phyloP scores from a whole-genome alignment of 257 asterid genomes.

The Penstemon barbatus region DNA sequence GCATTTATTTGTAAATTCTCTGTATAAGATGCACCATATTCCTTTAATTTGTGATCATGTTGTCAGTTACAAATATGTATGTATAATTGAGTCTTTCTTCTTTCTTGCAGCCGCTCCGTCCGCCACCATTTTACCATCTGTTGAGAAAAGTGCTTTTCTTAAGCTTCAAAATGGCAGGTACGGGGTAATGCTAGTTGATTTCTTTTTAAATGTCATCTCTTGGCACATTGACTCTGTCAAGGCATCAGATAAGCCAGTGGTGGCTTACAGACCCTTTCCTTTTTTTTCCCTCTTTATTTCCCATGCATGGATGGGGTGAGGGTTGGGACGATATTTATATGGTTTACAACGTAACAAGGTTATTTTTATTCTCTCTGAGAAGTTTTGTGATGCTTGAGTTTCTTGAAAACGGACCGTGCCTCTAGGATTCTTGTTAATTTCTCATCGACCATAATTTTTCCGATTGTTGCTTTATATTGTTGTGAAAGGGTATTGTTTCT shows the following conservation, averaged over 20 bases:
- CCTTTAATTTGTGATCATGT: slow-evolving; percentile 23
- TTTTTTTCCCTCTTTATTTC: too few relatives aligned
- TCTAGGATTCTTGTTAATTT: slow-evolving; percentile 10
- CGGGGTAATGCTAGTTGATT: slow-evolving; percentile 12
- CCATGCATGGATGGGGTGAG: neutral
- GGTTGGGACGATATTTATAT: neutral
- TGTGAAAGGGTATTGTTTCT: neutral
- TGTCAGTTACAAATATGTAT: slow-evolving; percentile 22
- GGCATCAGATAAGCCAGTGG: neutral
- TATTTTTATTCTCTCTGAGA: neutral
- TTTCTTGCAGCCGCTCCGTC: slow-evolving; percentile 72
- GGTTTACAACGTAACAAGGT: neutral
- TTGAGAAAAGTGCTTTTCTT: slow-evolving; percentile 71
- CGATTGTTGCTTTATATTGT: neutral
- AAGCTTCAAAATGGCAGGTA: slow-evolving; percentile 99
- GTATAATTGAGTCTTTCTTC: slow-evolving; percentile 27
- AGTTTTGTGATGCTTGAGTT: neutral
- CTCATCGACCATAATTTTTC: neutral
- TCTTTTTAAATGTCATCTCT: slow-evolving; percentile 11
- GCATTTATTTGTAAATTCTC: neutral
- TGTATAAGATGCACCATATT: slow-evolving; percentile 7
- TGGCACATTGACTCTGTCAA: neutral
- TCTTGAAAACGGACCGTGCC: neutral
- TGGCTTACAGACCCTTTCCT: too few relatives aligned
- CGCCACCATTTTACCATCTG: slow-evolving; percentile 48